Base-by-base conservation (phyloP, 2,329 filamentous ascomycete species). In the Pseudocercospora pini-densiflorae region DNA sequence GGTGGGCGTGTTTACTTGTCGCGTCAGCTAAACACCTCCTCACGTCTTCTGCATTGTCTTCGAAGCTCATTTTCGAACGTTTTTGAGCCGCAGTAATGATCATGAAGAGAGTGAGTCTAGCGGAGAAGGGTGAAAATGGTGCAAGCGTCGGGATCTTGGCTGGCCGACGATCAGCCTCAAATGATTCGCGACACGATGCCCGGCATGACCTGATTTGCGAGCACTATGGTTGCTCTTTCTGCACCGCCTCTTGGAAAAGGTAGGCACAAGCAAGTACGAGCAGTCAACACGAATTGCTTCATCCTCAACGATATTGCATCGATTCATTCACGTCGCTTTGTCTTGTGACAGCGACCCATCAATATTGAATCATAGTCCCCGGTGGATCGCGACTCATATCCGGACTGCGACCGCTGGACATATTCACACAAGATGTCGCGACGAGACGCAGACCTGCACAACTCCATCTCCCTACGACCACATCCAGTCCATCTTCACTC, bases 391-490 rank as follows among this genome's bases (percentile, higher is more conserved):
- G 7, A 51, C 54, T 9, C 33, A 16, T 36, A 36, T 36, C 12
- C 12, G 12, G 54, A 23, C 36, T 36, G 31, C 36, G 19, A 45
- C 57, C n/a, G 19, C 23, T 10, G 6, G 1, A 24, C 27, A 33
- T 10, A 14, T 14, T 43, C 29, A 21, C n/a, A 24, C 60, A 68
- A 23, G 33, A 75, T 74, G 73, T 63, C 63, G 24, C 65, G 66
- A 45, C 66, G 70, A 31, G 82, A 84, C 70, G 78, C 80, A 21
- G 81, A 84, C 74, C 75, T 85, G 43, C 81, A 83, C 70, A 79
- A 79, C 66, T 81, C 83, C 54, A 83, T 84, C 64, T 81, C 80
- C 49, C 77, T 85, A 73, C 79, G 81, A 71, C 82, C 83, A 36
- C 77, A 75, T 45, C 82, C 82, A 55, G 83, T 81, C 70, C 79